Evolutionary conservation across 306 rosid genomes (phyloP).

Genomic region (Hippophae rhamnoides): DNA sequence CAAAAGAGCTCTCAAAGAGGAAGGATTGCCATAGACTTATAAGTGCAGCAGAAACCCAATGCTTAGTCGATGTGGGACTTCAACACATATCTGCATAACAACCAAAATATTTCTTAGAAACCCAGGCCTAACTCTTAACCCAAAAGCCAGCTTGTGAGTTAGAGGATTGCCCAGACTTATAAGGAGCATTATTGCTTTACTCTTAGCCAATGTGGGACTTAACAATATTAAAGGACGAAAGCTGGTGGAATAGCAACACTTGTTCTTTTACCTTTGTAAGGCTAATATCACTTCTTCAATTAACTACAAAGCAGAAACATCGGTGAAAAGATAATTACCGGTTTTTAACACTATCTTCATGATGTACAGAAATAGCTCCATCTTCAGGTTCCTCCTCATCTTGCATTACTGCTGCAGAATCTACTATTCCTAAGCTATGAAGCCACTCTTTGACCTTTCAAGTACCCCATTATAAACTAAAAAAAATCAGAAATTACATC

Average conservation of each 20-base stretch:
- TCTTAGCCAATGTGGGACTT: too few relatives aligned
- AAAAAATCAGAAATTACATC: neutral
- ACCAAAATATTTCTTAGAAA: too few relatives aligned
- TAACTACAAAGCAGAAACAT: neutral
- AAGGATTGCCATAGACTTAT: too few relatives aligned
- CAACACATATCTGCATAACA: too few relatives aligned
- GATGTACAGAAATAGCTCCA: slow-evolving; percentile 55
- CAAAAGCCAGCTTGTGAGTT: too few relatives aligned
- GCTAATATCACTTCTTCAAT: too few relatives aligned
- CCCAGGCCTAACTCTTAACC: too few relatives aligned
- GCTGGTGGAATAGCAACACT: slow-evolving; percentile 1
- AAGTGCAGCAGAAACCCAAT: too few relatives aligned
- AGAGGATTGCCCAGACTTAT: too few relatives aligned
- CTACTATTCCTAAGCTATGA: slow-evolving; percentile 71
- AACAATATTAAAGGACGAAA: slow-evolving; percentile 6
- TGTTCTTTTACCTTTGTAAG: neutral
- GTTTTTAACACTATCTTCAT: slow-evolving; percentile 51
- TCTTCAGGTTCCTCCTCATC: slow-evolving; percentile 86
- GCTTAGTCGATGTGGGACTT: too few relatives aligned
- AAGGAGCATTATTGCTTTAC: too few relatives aligned
- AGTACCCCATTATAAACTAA: neutral
- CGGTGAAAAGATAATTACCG: slow-evolving; percentile 25
- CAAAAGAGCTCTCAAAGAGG: too few relatives aligned
- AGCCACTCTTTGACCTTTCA: slow-evolving; percentile 88
- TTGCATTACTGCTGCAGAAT: slow-evolving; percentile 54